These are phyloP conservation scores for Ascochyta fabae DNA, from an alignment of 2,329 filamentous ascomycete genomes.

Conservation along the genomic window DNA sequence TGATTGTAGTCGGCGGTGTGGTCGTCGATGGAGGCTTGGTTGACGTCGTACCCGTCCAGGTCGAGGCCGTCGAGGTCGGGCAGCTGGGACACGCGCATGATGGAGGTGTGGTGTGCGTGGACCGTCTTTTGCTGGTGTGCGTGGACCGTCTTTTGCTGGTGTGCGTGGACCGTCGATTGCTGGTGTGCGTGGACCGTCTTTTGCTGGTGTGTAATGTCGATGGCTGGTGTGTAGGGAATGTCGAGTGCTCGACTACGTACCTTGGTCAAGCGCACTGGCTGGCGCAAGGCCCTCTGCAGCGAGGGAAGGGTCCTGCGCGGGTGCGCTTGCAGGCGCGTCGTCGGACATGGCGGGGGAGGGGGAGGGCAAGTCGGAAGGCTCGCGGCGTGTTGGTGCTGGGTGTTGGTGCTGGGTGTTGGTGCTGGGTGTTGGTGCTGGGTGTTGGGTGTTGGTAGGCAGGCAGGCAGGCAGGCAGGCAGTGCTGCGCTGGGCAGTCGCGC, in stretches of 20 bases:
- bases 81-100: not conserved
- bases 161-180: no score
- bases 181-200: no score
- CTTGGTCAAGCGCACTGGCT: slow-evolving; percentile 38
- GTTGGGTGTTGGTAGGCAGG: slow-evolving; percentile 21
- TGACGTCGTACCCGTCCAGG: not conserved
- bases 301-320: slow-evolving; percentile 36
- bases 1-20: not conserved
- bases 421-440: no score
- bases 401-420: no score
- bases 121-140: no score
- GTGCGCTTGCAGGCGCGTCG: slow-evolving; percentile 39
- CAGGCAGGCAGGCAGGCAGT: not conserved
- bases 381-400: slow-evolving; percentile 17
- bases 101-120: no score
- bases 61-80: not conserved
- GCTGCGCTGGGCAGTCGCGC: slow-evolving; percentile 1
- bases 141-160: no score
- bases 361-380: not conserved
- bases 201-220: no score
- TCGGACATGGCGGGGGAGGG: slow-evolving; percentile 41
- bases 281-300: slow-evolving; percentile 33
- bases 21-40: not conserved
- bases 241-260: slow-evolving; percentile 26
- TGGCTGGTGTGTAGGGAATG: no score